Conservation (phyloP, 192 early-diverging fungal species). For the Coemansia sp. region DNA sequence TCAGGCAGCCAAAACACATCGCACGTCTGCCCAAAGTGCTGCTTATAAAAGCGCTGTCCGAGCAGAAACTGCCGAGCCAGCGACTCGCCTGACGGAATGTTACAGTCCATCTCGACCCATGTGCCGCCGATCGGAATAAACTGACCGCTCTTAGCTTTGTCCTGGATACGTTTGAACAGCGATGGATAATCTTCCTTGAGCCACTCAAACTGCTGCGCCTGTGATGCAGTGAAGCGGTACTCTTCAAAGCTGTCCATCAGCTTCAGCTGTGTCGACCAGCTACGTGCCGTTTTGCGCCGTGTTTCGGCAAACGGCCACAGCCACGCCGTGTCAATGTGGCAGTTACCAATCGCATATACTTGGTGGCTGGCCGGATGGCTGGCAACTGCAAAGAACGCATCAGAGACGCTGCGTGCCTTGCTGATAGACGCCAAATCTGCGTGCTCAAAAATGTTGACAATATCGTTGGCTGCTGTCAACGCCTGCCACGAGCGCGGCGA, state of each 20-base stretch:
- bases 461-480: conserved; percentile 72
- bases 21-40: conserved; percentile 68
- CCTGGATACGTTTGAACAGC: conserved; percentile 75
- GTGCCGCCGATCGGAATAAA: conserved; percentile 95
- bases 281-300: conserved; percentile 87
- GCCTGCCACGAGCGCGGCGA: conserved; percentile 76
- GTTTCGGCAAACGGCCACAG: conserved; percentile 98
- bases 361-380: conserved; percentile 64
- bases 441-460: conserved; percentile 70
- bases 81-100: conserved; percentile 95
- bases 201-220: conserved; percentile 98
- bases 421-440: conserved; percentile 41
- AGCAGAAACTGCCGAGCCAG: conserved; percentile 92
- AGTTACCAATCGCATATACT: conserved; percentile 89
- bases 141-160: conserved; percentile 66
- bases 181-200: conserved; percentile 77
- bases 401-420: conserved; percentile 51
- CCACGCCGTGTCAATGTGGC: conserved; percentile 93
- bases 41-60: conserved; percentile 86
- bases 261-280: conserved; percentile 77
- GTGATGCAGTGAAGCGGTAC: conserved; percentile 92
- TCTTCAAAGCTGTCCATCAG: conserved; percentile 86
- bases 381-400: conserved; percentile 67
- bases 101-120: conserved; percentile 99
- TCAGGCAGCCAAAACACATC: conserved; percentile 94